phyloP scores from a whole-genome alignment of 106 monocot genomes.

The Alisma plantagoaquatica region DNA sequence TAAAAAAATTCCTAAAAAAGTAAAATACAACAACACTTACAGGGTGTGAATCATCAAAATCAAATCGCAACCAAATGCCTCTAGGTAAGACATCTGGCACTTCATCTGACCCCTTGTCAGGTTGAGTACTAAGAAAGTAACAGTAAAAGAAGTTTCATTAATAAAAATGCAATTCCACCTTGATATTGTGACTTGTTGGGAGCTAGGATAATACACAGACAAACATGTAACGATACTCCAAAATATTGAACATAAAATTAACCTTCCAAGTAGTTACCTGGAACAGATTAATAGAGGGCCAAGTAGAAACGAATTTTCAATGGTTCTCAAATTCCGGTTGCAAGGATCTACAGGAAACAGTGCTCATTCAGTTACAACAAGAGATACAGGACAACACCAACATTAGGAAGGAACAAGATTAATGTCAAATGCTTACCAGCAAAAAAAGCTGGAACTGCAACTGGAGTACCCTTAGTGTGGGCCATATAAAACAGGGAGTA shows the following conservation, averaged over 20 bases:
- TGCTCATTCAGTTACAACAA: not conserved
- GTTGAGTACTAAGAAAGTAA: slow-evolving; percentile 43
- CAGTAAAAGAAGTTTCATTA: no score
- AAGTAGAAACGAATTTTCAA: slow-evolving; percentile 82
- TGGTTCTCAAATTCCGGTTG: slow-evolving; percentile 47
- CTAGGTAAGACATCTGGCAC: slow-evolving; percentile 40
- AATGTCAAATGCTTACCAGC: slow-evolving; percentile 29
- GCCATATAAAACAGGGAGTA: slow-evolving; percentile 79
- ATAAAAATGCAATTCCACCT: no score
- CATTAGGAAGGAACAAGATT: not conserved
- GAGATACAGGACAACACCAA: not conserved
- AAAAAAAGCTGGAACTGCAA: slow-evolving; percentile 55
- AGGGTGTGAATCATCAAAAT: slow-evolving; percentile 93
- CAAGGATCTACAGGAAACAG: slow-evolving; percentile 50
- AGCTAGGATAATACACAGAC: not conserved
- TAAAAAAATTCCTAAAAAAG: no score
- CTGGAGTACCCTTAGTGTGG: slow-evolving; percentile 57
- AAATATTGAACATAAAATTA: not conserved
- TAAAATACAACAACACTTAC: no score
- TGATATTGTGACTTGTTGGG: no score
- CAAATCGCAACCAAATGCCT: slow-evolving; percentile 87
- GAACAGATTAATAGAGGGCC: slow-evolving; percentile 74
- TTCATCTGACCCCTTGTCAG: slow-evolving; percentile 68
- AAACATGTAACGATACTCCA: not conserved
- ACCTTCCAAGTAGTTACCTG: slow-evolving; percentile 40